Conservation (phyloP, 768 basidiomycete genomes). For the Auricularia sp. region DNA sequence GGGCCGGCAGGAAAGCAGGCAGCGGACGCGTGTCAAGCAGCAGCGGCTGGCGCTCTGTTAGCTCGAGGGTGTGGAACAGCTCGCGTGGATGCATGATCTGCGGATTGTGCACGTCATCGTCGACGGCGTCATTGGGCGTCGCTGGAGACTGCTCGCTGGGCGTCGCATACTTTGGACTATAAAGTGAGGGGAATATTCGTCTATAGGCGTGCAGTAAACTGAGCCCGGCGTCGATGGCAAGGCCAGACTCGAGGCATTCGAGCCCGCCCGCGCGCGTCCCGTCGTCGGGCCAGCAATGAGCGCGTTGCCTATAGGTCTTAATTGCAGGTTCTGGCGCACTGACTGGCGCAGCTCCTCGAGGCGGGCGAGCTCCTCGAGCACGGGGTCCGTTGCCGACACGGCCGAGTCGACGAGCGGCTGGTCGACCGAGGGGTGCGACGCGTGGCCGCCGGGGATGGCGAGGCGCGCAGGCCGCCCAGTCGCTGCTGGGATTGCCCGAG, state of each 20-base stretch:
- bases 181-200: slow-evolving; percentile 23
- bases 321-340: background rate
- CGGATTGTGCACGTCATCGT: background rate
- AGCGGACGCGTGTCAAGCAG: slow-evolving; percentile 77
- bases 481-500: background rate
- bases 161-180: slow-evolving; percentile 20
- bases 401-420: background rate
- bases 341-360: background rate
- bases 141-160: background rate
- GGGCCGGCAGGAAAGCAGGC: slow-evolving; percentile 51
- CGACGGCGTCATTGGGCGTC: no score
- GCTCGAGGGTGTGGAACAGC: slow-evolving; percentile 21
- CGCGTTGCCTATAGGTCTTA: background rate
- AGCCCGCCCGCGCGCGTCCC: background rate
- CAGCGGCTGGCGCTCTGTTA: slow-evolving; percentile 41
- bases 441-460: background rate
- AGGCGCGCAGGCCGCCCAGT: background rate
- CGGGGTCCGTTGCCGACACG: background rate
- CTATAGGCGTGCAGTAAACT: slow-evolving; percentile 45
- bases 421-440: background rate
- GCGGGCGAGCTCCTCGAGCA: background rate
- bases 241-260: background rate
- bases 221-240: slow-evolving; percentile 15
- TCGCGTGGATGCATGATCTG: background rate
- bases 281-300: background rate